Conservation (phyloP, 2,329 filamentous ascomycete species). For the Sphaerulina musiva region DNA sequence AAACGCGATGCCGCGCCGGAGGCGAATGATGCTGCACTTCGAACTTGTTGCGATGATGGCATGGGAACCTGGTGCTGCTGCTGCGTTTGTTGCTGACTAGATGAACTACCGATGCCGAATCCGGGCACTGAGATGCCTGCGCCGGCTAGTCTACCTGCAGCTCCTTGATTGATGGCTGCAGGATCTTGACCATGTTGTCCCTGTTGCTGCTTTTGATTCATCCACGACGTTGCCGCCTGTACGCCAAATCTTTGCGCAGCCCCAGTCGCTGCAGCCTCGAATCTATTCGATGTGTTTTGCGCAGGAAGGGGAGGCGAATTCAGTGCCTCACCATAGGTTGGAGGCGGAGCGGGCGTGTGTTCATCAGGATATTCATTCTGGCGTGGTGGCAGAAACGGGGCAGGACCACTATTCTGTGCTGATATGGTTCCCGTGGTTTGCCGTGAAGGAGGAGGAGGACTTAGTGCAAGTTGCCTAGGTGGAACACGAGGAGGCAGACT, state of each 20-base stretch:
- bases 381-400: conserved; percentile 67
- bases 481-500: conserved; percentile 24
- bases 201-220: not conserved
- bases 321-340: conserved; percentile 43
- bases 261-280: conserved; percentile 3
- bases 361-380: conserved; percentile 48
- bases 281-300: conserved; percentile 6
- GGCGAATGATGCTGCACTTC: conserved; percentile 12
- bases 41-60: conserved; percentile 28
- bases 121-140: conserved; percentile 74
- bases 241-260: conserved; percentile 9
- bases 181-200: conserved; percentile 24
- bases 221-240: conserved; percentile 2
- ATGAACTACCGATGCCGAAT: conserved; percentile 58
- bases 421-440: conserved; percentile 5
- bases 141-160: conserved; percentile 59
- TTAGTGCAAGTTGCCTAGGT: conserved; percentile 21
- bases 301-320: conserved; percentile 8
- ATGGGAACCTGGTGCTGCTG: conserved; percentile 19
- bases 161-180: conserved; percentile 49
- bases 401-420: conserved; percentile 29
- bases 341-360: conserved; percentile 42
- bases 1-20: conserved; percentile 11
- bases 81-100: conserved; percentile 10
- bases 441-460: conserved; percentile 2